These are phyloP conservation scores for Lepidium aucheri DNA, from an alignment of 345 rosid species.

Conservation along the genomic window DNA sequence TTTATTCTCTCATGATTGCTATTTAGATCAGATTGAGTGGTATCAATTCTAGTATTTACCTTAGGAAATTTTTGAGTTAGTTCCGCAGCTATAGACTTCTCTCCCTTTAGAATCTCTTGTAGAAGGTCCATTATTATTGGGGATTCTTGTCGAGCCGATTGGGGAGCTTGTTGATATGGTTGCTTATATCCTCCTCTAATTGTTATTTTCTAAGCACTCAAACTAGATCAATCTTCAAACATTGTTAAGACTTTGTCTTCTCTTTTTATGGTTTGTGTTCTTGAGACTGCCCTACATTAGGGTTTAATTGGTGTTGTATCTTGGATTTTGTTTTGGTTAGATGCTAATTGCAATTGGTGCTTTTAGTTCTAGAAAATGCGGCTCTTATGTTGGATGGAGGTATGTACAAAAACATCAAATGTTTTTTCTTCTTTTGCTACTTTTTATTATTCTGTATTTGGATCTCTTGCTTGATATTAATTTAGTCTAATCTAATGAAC, in stretches of 20 bases:
- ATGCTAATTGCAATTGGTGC: background rate
- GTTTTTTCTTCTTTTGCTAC: slow-evolving; percentile 31
- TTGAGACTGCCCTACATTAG: background rate
- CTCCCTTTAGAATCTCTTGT: too few species aligned
- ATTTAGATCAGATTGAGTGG: too few species aligned
- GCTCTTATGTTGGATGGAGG: slow-evolving; percentile 83
- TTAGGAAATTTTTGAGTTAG: too few species aligned
- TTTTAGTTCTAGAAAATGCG: slow-evolving; percentile 35
- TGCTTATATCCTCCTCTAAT: background rate
- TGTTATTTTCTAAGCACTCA: background rate
- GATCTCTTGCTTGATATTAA: slow-evolving; percentile 4
- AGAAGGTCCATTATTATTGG: too few species aligned
- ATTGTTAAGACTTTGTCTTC: background rate
- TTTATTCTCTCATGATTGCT: too few species aligned
- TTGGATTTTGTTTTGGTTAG: background rate
- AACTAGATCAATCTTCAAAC: slow-evolving; percentile 6
- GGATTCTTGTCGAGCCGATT: too few species aligned
- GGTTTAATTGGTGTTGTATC: background rate
- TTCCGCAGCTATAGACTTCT: too few species aligned
- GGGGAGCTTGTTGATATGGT: too few species aligned
- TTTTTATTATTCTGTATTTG: too few species aligned
- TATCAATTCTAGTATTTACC: too few species aligned
- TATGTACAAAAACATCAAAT: slow-evolving; percentile 34
- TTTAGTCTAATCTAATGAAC: background rate
- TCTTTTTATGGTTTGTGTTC: background rate